A percentile compares a stretch with the other conserved stretches of the same genome.
phyloP scores from a whole-genome alignment of 192 early-diverging fungal species.

The Jimgerdemannia flammicorona region DNA sequence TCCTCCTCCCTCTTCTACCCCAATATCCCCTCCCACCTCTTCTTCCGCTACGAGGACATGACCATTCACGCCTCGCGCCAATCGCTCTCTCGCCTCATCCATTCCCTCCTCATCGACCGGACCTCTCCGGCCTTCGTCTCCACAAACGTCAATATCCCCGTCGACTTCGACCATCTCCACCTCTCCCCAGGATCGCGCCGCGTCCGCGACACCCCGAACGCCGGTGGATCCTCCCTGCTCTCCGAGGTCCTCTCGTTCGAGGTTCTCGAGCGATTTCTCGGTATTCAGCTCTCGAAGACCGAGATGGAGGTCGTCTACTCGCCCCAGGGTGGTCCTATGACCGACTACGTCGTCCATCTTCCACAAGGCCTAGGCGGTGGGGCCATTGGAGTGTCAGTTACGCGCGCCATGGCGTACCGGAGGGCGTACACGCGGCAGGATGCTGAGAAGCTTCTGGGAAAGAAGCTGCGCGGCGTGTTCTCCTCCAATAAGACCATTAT shows the following conservation, averaged over 20 bases:
- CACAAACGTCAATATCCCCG: background rate
- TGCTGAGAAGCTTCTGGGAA: slow-evolving; percentile 32
- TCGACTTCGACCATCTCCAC: background rate
- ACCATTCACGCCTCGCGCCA: slow-evolving; percentile 1
- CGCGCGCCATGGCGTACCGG: slow-evolving; percentile 39
- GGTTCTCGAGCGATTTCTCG: slow-evolving; percentile 36
- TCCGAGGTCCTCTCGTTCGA: slow-evolving; percentile 47
- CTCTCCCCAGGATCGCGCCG: background rate
- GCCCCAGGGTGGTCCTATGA: slow-evolving; percentile 36
- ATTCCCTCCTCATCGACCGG: background rate
- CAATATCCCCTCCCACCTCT: background rate
- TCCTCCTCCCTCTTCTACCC: background rate
- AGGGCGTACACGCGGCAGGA: slow-evolving; percentile 28
- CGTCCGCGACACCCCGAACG: slow-evolving; percentile 31
- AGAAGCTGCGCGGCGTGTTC: slow-evolving; percentile 37
- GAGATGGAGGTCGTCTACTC: slow-evolving; percentile 48
- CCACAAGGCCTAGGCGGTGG: slow-evolving; percentile 18
- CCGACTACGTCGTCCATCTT: slow-evolving; percentile 40
- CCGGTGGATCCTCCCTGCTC: slow-evolving; percentile 40
- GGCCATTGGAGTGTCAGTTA: slow-evolving; percentile 43
- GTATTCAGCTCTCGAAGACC: slow-evolving; percentile 36
- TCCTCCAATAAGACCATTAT: slow-evolving; percentile 35
- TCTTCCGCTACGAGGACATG: slow-evolving; percentile 2
- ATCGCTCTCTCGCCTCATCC: background rate
- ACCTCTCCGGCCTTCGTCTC: background rate